These are phyloP conservation scores for Euclidium syriacum DNA, from an alignment of 345 rosid genomes.

Conservation along the genomic window DNA sequence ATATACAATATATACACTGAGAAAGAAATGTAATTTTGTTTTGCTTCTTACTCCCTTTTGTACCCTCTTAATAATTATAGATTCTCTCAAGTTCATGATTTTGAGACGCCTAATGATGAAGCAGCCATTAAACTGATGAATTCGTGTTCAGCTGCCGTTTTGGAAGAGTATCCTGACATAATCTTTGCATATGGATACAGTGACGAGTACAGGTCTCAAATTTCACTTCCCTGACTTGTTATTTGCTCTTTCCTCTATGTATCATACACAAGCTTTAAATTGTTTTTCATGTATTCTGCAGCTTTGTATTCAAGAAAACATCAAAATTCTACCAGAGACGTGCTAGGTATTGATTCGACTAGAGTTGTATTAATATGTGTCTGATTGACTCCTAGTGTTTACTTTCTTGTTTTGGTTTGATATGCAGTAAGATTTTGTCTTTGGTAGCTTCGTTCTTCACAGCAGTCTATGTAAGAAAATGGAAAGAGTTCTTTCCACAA, in stretches of 20 bases:
- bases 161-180: slow-evolving; percentile 73
- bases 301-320: slow-evolving; percentile 79
- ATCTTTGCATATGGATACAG: slow-evolving; percentile 74
- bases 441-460: slow-evolving; percentile 67
- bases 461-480: slow-evolving; percentile 58
- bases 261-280: background rate
- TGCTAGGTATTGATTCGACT: slow-evolving; percentile 45
- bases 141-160: slow-evolving; percentile 53
- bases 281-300: slow-evolving; percentile 24
- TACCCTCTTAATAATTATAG: slow-evolving; percentile 25
- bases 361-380: background rate
- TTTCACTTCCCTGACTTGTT: background rate
- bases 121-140: slow-evolving; percentile 65
- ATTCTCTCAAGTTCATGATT: slow-evolving; percentile 59
- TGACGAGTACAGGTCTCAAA: slow-evolving; percentile 62
- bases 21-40: background rate
- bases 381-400: slow-evolving; percentile 10
- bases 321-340: slow-evolving; percentile 82
- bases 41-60: background rate
- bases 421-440: slow-evolving; percentile 76
- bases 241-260: background rate
- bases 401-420: slow-evolving; percentile 14
- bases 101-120: slow-evolving; percentile 77
- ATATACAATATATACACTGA: background rate
- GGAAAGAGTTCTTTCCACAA: slow-evolving; percentile 65